A percentile compares a stretch with the other conserved stretches of the same genome.
These are phyloP conservation scores for Raffaelea deltoideospora DNA, from an alignment of 2,329 filamentous ascomycete species.

Conservation along the genomic window DNA sequence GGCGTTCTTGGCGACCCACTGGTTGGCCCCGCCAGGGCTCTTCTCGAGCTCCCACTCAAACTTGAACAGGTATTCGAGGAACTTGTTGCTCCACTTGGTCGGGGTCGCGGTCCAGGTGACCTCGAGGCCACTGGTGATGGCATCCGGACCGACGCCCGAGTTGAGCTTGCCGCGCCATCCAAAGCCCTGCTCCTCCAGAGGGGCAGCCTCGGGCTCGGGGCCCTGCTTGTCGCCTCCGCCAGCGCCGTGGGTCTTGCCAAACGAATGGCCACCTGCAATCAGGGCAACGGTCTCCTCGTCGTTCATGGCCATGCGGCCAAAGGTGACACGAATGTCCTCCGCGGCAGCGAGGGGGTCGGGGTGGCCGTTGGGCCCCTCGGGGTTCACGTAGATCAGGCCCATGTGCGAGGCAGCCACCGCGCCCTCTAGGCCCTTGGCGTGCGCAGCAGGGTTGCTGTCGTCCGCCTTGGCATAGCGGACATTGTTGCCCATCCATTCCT, in stretches of 20 bases:
- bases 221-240: slow-evolving; percentile 48
- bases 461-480: slow-evolving; percentile 46
- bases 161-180: slow-evolving; percentile 55
- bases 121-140: slow-evolving; percentile 64
- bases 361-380: slow-evolving; percentile 58
- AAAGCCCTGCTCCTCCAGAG: slow-evolving; percentile 51
- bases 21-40: slow-evolving; percentile 60
- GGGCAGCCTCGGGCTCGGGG: slow-evolving; percentile 49
- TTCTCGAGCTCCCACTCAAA: slow-evolving; percentile 66
- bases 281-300: slow-evolving; percentile 69
- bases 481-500: slow-evolving; percentile 60
- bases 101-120: slow-evolving; percentile 68
- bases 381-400: slow-evolving; percentile 73
- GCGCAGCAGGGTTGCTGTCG: slow-evolving; percentile 29
- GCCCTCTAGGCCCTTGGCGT: slow-evolving; percentile 49
- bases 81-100: slow-evolving; percentile 61
- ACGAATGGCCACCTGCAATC: slow-evolving; percentile 64
- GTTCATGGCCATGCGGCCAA: slow-evolving; percentile 70
- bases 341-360: slow-evolving; percentile 56
- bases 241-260: slow-evolving; percentile 71
- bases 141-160: slow-evolving; percentile 53
- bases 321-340: slow-evolving; percentile 58
- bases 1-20: slow-evolving; percentile 59
- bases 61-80: slow-evolving; percentile 62
- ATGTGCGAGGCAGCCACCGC: slow-evolving; percentile 56